Evolutionary conservation across 2,329 filamentous ascomycete species (phyloP).

Genomic region (Spiromastix sp.): DNA sequence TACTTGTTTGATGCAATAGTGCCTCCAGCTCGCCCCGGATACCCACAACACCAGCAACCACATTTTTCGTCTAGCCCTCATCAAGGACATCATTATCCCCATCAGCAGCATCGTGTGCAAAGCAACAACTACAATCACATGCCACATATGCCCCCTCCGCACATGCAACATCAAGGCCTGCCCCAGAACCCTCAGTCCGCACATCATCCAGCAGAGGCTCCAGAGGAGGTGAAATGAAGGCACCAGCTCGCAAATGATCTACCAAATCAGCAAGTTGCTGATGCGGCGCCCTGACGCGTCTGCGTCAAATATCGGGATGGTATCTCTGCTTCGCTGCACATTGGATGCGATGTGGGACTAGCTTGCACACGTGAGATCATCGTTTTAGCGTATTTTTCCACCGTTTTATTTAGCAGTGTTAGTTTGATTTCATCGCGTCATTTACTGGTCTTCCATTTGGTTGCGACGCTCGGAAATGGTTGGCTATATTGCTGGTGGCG

Average conservation of each 20-base stretch:
- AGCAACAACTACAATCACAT: conserved; percentile 47
- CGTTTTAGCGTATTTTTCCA: conserved; percentile 3
- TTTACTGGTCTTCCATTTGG: conserved; percentile 6
- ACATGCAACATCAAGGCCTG: conserved; percentile 20
- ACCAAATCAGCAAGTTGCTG: too few relatives aligned
- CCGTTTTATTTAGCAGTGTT: conserved; percentile 2
- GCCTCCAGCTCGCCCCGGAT: conserved; percentile 49
- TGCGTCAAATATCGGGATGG: too few relatives aligned
- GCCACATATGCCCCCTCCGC: conserved; percentile 34
- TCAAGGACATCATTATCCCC: conserved; percentile 51
- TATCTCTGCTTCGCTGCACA: conserved; percentile 3
- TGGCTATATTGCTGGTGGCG: too few relatives aligned
- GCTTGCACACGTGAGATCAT: conserved; percentile 3
- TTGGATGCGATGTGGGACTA: conserved; percentile 3
- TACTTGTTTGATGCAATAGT: conserved; percentile 39
- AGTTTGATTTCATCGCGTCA: conserved; percentile 1
- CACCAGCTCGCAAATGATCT: too few relatives aligned
- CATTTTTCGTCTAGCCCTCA: conserved; percentile 58
- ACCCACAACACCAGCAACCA: conserved; percentile 48
- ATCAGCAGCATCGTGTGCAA: conserved; percentile 44
- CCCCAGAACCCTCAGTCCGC: conserved; percentile 22
- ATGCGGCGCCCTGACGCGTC: too few relatives aligned
- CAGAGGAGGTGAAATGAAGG: conserved; percentile 40
- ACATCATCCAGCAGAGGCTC: conserved; percentile 31
- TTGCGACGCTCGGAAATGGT: conserved; percentile 6